Base-by-base conservation (phyloP, 495 filamentous ascomycete species). In the Aspergillus kassunensis region DNA sequence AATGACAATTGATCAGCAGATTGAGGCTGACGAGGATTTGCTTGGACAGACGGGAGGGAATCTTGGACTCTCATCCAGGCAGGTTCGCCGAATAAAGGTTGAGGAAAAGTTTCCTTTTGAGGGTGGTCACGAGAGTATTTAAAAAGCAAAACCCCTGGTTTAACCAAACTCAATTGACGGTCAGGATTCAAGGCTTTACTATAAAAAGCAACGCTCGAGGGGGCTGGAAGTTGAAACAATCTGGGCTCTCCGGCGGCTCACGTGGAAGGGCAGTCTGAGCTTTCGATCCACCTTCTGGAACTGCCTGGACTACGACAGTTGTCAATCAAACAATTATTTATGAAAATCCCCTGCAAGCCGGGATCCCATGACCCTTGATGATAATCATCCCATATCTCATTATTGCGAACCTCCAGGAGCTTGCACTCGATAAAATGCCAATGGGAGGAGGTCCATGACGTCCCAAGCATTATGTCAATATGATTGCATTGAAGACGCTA, bases 211-310 rank as follows among this genome's bases (percentile, higher is more conserved):
- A n/a, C n/a, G n/a, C n/a, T n/a, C n/a, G n/a, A n/a, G n/a, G n/a
- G 12, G 30, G 7, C 7, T 33, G 30, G 30, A 33, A n/a, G 7
- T 33, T 37, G 34, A 13, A 37, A 37, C 3, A n/a, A 23, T 42
- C 51, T 54, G 44, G 51, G 24, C 43, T 35, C 21, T 47, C 35
- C 25, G 10, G 31, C 11, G 29, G 18, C 49, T 50, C 53, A 50
- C 53, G 46, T 50, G 53, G 46, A 34, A 30, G n/a, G n/a, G n/a
- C n/a, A n/a, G 53, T 19, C 40, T 49, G 53, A 49, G 53, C 53
- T 55, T 48, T 49, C 43, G 20, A 42, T 35, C 40, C 37, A 37
- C 30, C 30, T 52, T 46, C 44, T 46, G 44, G 44, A 46, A 9
- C 6, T 3, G 13, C 30, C 19, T 40, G 12, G 37, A 21, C 37